Evolutionary conservation across 2,329 filamentous ascomycete genomes (phyloP).

Genomic region (Podosphaera leucotricha): DNA sequence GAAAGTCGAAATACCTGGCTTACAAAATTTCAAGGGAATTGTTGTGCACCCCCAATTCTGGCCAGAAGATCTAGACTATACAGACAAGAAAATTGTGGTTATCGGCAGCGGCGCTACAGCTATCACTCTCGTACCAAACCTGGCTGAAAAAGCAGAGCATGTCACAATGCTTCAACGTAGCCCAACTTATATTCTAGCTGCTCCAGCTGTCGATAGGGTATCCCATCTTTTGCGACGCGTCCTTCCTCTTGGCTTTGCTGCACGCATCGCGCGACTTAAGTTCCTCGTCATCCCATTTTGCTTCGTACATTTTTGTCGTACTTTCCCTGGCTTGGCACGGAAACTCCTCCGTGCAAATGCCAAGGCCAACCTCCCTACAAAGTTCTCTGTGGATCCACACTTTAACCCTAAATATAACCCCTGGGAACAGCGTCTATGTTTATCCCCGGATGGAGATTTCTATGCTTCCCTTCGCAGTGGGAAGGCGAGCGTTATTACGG

Average conservation of each 20-base stretch:
- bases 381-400: conserved; percentile 32
- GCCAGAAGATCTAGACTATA: conserved; percentile 42
- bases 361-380: conserved; percentile 26
- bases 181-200: conserved; percentile 41
- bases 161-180: conserved; percentile 67
- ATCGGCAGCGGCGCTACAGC: conserved; percentile 51
- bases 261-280: conserved; percentile 25
- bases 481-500: conserved; percentile 26
- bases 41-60: conserved; percentile 52
- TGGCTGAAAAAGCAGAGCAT: conserved; percentile 37
- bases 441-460: conserved; percentile 34
- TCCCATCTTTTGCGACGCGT: conserved; percentile 5
- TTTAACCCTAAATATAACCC: conserved; percentile 42
- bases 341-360: conserved; percentile 23
- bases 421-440: conserved; percentile 54
- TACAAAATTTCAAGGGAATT: conserved; percentile 33
- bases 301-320: conserved; percentile 25
- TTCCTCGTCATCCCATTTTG: conserved; percentile 24
- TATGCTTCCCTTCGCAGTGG: conserved; percentile 23
- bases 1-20: conserved; percentile 28
- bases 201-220: conserved; percentile 13
- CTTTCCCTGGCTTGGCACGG: conserved; percentile 27
- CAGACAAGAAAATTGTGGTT: conserved; percentile 22
- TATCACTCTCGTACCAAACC: conserved; percentile 47
- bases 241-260: conserved; percentile 24